Base-by-base conservation (phyloP, 495 filamentous ascomycete species). In the Lasiosphaeria miniovina region DNA sequence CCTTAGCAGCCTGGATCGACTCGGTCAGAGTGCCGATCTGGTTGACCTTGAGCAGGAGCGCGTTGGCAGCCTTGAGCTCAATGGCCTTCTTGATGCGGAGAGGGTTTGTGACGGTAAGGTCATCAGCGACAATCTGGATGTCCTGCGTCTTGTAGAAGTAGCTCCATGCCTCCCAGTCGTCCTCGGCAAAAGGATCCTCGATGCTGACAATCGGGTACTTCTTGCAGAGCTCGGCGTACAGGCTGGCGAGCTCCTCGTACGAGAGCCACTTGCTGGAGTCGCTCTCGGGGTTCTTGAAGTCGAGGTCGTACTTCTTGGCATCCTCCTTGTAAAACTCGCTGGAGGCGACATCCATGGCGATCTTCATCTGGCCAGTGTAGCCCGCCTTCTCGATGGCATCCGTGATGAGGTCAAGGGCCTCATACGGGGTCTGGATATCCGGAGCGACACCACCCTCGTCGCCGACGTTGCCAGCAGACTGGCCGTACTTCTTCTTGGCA, bases 401-500 rank as follows among this genome's bases (percentile, higher is more conserved):
- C 63, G 88, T 91, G 77, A 99, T 98, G 66, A 99, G 86, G 74
- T 96, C 90, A 59, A 99, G 90, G 71, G 95, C 95, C 81, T 99
- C 95, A 76, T 95, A 86, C 59, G 95, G 81, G 61, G 88, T 92
- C 84, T 97, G 91, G 71, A 99, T 97, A 86, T 98, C 93, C 64
- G 95, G 95, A 68, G 95, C 95, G 73, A 99, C 94, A 86, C 95
- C 95, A 82, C 95, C 95, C 87, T 99, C 95, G 75, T 99, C 95
- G 76, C 95, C 95, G 64, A 99, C 90, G 75, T 97, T 99, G 67
- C 95, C 95, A 65, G 95, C 95, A 57, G 95, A 97, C 75, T 96
- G 93, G 67, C 95, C 95, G 78, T 99, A 99, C 84, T 88, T 94
- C 90, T 98, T 95, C 90, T 98, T 99, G 69, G 95, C 94, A 49